Evolutionary conservation across 1,284 basidiomycete species (phyloP).

Genomic region (Pseudozyma sp.): DNA sequence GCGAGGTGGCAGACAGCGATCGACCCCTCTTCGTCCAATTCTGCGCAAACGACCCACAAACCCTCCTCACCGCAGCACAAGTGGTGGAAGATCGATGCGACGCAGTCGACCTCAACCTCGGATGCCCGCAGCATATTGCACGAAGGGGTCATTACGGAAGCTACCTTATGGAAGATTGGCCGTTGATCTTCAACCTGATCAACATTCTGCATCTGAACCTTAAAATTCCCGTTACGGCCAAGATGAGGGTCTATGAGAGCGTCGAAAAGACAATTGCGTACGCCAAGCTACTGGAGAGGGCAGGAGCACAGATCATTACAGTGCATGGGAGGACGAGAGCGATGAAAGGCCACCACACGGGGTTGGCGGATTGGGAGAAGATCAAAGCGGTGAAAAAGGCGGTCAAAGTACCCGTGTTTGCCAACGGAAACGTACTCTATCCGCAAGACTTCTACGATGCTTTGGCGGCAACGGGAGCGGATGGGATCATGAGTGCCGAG

Average conservation of each 20-base stretch:
- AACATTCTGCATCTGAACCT: constrained; percentile 78
- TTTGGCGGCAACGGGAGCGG: constrained; percentile 82
- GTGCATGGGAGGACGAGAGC: constrained; percentile 92
- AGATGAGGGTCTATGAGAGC: constrained; percentile 90
- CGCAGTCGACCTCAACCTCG: constrained; percentile 91
- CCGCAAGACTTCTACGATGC: constrained; percentile 83
- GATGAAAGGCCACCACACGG: constrained; percentile 83
- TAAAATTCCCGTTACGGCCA: constrained; percentile 90
- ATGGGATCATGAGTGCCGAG: constrained; percentile 95
- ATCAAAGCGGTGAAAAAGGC: constrained; percentile 87
- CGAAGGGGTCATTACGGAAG: constrained; percentile 86
- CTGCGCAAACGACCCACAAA: constrained; percentile 87
- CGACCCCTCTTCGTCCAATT: constrained; percentile 92
- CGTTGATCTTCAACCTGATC: constrained; percentile 72
- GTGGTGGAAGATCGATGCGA: constrained; percentile 72
- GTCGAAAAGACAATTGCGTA: constrained; percentile 90
- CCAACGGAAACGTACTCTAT: constrained; percentile 95
- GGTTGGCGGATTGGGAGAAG: constrained; percentile 83
- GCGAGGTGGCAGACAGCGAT: constrained; percentile 72
- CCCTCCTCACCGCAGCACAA: constrained; percentile 71
- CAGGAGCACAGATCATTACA: constrained; percentile 93
- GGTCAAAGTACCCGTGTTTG: constrained; percentile 91
- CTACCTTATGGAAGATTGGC: constrained; percentile 95
- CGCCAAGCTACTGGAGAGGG: constrained; percentile 91
- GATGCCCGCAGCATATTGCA: constrained; percentile 94